These are phyloP conservation scores for Beauveria bassiana DNA, from an alignment of 2,329 filamentous ascomycete genomes.

Conservation along the genomic window DNA sequence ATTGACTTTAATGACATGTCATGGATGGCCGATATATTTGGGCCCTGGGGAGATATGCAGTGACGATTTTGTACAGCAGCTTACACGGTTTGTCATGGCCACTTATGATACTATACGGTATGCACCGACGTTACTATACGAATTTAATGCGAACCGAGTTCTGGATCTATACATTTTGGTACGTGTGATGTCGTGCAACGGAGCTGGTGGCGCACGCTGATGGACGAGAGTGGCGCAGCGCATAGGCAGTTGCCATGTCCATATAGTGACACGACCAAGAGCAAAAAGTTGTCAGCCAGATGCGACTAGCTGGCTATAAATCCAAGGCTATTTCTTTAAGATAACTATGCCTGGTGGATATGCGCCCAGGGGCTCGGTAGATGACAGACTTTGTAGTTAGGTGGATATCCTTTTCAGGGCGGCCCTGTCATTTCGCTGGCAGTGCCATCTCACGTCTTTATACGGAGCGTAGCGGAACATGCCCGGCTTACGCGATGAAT, in stretches of 20 bases:
- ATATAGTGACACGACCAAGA: neutral
- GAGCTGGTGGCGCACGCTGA: neutral
- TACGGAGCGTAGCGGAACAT: neutral
- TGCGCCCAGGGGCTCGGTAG: neutral
- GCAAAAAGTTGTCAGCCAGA: neutral
- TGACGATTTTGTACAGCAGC: neutral
- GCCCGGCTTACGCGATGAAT: neutral
- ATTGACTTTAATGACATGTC: conserved; percentile 27
- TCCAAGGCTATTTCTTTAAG: neutral
- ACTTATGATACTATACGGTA: neutral
- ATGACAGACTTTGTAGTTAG: neutral
- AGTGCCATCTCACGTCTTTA: neutral
- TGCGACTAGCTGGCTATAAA: neutral
- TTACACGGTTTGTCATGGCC: neutral
- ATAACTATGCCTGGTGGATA: neutral
- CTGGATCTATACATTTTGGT: neutral
- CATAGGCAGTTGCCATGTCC: neutral
- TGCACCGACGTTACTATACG: neutral
- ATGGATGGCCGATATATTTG: conserved; percentile 32
- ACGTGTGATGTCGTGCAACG: neutral
- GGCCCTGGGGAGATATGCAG: conserved; percentile 30
- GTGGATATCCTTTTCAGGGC: neutral
- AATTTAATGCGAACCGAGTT: neutral
- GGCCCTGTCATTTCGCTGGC: neutral
- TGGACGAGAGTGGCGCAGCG: neutral